Percentiles rank a stretch among this genome's conserved stretches.
Evolutionary conservation across 1,284 basidiomycete species (phyloP).

Genomic region (Ustilago esculenta): DNA sequence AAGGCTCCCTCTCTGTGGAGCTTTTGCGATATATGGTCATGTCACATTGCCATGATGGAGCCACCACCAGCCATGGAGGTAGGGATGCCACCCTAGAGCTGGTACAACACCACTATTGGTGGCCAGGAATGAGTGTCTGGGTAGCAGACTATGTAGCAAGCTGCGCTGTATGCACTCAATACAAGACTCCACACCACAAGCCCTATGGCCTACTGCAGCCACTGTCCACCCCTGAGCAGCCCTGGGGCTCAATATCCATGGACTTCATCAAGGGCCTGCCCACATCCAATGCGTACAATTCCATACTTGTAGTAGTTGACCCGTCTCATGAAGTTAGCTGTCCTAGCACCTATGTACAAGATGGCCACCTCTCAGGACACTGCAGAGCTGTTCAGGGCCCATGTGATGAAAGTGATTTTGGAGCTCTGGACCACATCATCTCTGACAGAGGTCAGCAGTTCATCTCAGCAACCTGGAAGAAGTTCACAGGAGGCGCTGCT

Average conservation of each 20-base stretch:
- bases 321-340: slow-evolving; percentile 65
- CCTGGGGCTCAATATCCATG: slow-evolving; percentile 70
- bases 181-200: slow-evolving; percentile 61
- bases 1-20: background rate
- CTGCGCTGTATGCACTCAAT: slow-evolving; percentile 69
- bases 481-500: slow-evolving; percentile 42
- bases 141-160: slow-evolving; percentile 67
- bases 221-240: slow-evolving; percentile 63
- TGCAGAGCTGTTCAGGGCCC: slow-evolving; percentile 52
- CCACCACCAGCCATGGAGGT: slow-evolving; percentile 4
- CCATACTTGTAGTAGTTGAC: slow-evolving; percentile 64
- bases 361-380: slow-evolving; percentile 59
- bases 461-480: slow-evolving; percentile 63
- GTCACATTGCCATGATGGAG: slow-evolving; percentile 3
- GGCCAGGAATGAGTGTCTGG: slow-evolving; percentile 61
- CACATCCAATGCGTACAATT: slow-evolving; percentile 60
- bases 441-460: slow-evolving; percentile 68
- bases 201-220: slow-evolving; percentile 67
- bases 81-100: background rate
- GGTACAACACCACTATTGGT: slow-evolving; percentile 68
- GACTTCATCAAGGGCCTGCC: slow-evolving; percentile 70
- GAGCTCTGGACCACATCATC: slow-evolving; percentile 67
- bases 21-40: slow-evolving; percentile 6
- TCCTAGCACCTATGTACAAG: slow-evolving; percentile 72
- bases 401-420: slow-evolving; percentile 67